phyloP scores from a whole-genome alignment of 768 basidiomycete species.

The Tubosaeta sp. region DNA sequence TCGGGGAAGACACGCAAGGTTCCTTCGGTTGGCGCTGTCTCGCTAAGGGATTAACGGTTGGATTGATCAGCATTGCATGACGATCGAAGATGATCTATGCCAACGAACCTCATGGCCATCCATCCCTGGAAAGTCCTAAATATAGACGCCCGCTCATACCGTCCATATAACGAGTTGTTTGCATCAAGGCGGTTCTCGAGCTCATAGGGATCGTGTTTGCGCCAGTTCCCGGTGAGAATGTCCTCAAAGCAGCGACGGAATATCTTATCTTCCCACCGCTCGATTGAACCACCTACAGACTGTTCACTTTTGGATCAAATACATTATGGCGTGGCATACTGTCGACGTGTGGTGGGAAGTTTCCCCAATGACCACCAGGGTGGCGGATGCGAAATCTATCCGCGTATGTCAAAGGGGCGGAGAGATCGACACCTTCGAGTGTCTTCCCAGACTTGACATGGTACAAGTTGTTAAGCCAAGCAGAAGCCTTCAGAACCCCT shows the following conservation, averaged over 20 bases:
- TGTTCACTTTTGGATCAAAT: too few species aligned
- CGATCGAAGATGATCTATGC: background rate
- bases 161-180: conserved; percentile 58
- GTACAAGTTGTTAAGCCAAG: conserved; percentile 66
- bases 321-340: conserved; percentile 30
- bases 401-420: conserved; percentile 62
- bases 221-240: conserved; percentile 61
- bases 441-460: conserved; percentile 36
- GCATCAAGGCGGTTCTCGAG: conserved; percentile 57
- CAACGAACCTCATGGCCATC: conserved; percentile 57
- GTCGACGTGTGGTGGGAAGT: conserved; percentile 52
- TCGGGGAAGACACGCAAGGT: conserved; percentile 68
- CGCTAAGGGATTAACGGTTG: conserved; percentile 30
- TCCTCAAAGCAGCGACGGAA: conserved; percentile 59
- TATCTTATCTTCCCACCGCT: conserved; percentile 65
- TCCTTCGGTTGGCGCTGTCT: conserved; percentile 66
- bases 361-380: conserved; percentile 53
- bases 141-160: conserved; percentile 48
- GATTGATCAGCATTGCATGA: background rate
- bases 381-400: conserved; percentile 73
- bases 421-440: conserved; percentile 54
- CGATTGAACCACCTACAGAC: conserved; percentile 58
- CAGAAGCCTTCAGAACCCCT: conserved; percentile 52
- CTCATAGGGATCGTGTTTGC: conserved; percentile 62
- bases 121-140: conserved; percentile 74